Percentiles rank a stretch among this genome's conserved stretches.
Evolutionary conservation across 495 filamentous ascomycete genomes (phyloP).

Genomic region (Penicillium arizonense): DNA sequence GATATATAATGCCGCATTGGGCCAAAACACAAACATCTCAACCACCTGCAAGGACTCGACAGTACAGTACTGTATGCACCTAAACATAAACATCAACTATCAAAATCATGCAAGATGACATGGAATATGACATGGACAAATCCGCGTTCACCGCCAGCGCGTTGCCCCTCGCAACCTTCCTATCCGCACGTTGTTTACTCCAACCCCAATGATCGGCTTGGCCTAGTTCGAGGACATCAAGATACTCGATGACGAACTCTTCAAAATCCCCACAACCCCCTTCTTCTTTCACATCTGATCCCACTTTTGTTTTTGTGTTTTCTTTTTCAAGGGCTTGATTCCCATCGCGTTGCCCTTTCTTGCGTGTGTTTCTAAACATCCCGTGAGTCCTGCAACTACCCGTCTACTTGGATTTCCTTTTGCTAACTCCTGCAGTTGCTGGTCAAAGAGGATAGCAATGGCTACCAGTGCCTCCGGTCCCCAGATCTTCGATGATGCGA

Average conservation of each 20-base stretch:
- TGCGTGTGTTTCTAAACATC: slow-evolving; percentile 17
- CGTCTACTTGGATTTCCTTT: slow-evolving; percentile 3
- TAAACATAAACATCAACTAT: not conserved
- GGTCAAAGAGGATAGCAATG: slow-evolving; percentile 40
- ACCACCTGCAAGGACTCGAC: not conserved
- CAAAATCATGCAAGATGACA: not conserved
- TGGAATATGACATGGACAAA: slow-evolving; percentile 7
- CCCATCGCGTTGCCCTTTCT: not conserved
- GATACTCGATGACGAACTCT: slow-evolving; percentile 30
- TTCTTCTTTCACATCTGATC: slow-evolving; percentile 20
- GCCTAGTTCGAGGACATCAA: slow-evolving; percentile 30
- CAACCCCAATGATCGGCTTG: slow-evolving; percentile 28
- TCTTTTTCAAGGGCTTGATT: slow-evolving; percentile 10
- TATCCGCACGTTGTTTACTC: slow-evolving; percentile 40
- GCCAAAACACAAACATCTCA: not conserved
- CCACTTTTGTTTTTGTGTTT: slow-evolving; percentile 22
- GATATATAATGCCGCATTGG: too few relatives aligned
- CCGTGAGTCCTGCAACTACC: slow-evolving; percentile 32
- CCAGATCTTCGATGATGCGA: slow-evolving; percentile 47
- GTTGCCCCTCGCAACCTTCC: slow-evolving; percentile 44
- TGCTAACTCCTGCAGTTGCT: slow-evolving; percentile 26
- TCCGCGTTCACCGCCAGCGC: slow-evolving; percentile 23
- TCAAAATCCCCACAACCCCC: slow-evolving; percentile 33
- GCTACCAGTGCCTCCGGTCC: slow-evolving; percentile 33
- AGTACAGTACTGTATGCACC: not conserved